phyloP scores from a whole-genome alignment of 176 grass and related monocot species.

The Dendrocalamus sinicus region DNA sequence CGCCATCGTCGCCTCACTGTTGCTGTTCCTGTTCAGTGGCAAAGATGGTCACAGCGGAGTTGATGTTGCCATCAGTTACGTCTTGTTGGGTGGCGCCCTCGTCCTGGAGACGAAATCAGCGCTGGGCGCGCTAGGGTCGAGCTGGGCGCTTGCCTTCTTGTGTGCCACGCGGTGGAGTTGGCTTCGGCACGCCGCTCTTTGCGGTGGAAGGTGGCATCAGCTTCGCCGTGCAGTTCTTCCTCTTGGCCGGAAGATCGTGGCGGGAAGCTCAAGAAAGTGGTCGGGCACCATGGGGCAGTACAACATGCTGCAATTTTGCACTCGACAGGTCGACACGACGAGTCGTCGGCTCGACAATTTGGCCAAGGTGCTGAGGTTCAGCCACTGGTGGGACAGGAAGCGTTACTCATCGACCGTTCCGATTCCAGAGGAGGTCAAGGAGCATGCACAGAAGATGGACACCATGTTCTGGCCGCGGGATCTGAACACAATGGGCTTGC shows the following conservation, averaged over 20 bases:
- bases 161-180: no score
- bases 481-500: not conserved
- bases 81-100: not conserved
- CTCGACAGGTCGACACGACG: no score
- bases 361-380: not conserved
- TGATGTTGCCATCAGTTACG: not conserved
- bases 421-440: not conserved
- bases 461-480: fast-evolving
- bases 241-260: no score
- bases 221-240: not conserved
- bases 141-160: not conserved
- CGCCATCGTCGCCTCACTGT: not conserved
- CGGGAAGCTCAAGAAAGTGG: no score
- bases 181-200: not conserved
- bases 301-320: no score
- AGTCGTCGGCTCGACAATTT: no score
- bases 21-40: not conserved
- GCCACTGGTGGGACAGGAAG: not conserved
- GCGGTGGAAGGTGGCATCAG: not conserved
- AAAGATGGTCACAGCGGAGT: not conserved
- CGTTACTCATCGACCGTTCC: not conserved
- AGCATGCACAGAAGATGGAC: no score
- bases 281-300: no score
- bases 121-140: not conserved
- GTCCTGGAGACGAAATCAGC: not conserved